Evolutionary conservation across 2,329 filamentous ascomycete genomes (phyloP).

Genomic region (Penicillium polonicum): DNA sequence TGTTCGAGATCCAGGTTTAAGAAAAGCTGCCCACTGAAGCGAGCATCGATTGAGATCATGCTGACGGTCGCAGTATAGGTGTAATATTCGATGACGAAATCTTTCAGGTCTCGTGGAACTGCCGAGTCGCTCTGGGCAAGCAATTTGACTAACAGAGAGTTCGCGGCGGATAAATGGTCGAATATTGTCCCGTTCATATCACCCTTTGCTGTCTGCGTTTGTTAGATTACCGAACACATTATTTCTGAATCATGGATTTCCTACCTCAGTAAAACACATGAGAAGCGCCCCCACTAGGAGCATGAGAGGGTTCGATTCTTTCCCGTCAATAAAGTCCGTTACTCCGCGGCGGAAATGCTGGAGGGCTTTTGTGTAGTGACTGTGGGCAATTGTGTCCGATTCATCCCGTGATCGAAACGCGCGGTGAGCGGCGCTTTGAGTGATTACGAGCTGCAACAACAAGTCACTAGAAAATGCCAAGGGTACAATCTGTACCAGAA

Average conservation of each 20-base stretch:
- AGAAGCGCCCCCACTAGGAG: constrained; percentile 48
- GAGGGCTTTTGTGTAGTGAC: constrained; percentile 32
- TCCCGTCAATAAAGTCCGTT: constrained; percentile 33
- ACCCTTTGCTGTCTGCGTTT: constrained; percentile 41
- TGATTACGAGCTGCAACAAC: constrained; percentile 49
- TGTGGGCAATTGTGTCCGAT: constrained; percentile 30
- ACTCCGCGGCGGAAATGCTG: constrained; percentile 31
- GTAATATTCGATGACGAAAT: constrained; percentile 52
- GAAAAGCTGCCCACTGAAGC: constrained; percentile 29
- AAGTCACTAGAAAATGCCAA: constrained; percentile 49
- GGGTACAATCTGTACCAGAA: constrained; percentile 48
- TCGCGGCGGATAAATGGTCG: constrained; percentile 48
- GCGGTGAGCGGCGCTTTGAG: constrained; percentile 40
- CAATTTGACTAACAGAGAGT: constrained; percentile 43
- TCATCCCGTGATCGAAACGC: constrained; percentile 32
- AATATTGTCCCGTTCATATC: constrained; percentile 50
- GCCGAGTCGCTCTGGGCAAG: constrained; percentile 35
- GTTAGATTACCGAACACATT: background rate
- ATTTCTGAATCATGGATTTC: constrained; percentile 1
- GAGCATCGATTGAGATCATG: constrained; percentile 47
- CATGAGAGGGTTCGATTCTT: constrained; percentile 37
- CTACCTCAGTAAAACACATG: constrained; percentile 50
- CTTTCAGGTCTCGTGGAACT: constrained; percentile 40
- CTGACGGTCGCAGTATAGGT: constrained; percentile 50
- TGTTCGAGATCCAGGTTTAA: constrained; percentile 47